A percentile compares a stretch with the other conserved stretches of the same genome.
Conservation (phyloP, 108 stramenopile genomes). For the Pseudonitzschia pungens region DNA sequence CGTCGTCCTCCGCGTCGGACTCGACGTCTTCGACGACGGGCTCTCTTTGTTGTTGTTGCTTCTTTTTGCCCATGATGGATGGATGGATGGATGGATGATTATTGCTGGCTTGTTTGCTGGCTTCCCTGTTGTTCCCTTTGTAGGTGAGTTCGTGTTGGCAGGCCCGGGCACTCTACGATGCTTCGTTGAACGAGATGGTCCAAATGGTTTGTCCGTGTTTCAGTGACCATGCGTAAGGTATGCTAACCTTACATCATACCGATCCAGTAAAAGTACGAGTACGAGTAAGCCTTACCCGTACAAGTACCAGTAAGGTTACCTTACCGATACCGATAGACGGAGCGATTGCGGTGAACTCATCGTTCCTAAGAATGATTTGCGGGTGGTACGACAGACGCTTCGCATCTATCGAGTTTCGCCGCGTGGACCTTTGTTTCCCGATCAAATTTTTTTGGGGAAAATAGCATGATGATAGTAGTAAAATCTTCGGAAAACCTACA, state of each 20-base stretch:
- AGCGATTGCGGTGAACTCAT: too few relatives aligned
- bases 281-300: too few relatives aligned
- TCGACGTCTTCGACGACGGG: slow-evolving; percentile 19
- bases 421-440: not conserved
- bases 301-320: too few relatives aligned
- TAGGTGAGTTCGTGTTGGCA: too few relatives aligned
- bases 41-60: slow-evolving; percentile 15
- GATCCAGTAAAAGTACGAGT: too few relatives aligned
- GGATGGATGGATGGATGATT: too few relatives aligned
- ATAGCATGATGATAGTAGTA: too few relatives aligned
- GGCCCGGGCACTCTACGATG: too few relatives aligned
- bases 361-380: not conserved
- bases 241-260: not conserved
- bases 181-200: not conserved
- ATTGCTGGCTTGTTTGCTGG: too few relatives aligned
- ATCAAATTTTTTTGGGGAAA: not conserved
- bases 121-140: too few relatives aligned
- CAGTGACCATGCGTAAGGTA: not conserved
- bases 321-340: too few relatives aligned
- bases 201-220: not conserved
- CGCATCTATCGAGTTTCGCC: not conserved
- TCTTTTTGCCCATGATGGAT: slow-evolving; percentile 16
- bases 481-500: not conserved
- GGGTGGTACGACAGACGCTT: not conserved
- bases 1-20: slow-evolving; percentile 18